These are phyloP conservation scores for Picea sitchensis DNA, from an alignment of 75 land plant genomes.

Conservation along the genomic window DNA sequence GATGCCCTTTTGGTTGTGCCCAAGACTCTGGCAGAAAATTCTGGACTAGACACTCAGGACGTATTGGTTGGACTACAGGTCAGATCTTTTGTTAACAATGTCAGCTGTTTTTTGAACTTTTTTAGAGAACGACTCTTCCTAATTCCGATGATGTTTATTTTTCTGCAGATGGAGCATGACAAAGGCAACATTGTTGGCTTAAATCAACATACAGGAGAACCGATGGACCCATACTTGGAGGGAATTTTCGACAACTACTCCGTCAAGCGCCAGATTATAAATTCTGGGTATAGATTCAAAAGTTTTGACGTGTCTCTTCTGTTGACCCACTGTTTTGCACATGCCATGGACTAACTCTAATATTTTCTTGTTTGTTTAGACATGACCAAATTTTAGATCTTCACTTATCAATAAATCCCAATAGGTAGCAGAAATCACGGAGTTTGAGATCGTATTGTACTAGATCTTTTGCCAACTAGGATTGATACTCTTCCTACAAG, in stretches of 20 bases:
- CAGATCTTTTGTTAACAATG: neutral
- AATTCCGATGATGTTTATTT: neutral
- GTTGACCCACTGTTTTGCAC: neutral
- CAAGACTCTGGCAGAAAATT: constrained; percentile 95
- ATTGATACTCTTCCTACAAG: neutral
- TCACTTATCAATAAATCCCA: neutral
- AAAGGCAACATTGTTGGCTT: constrained; percentile 89
- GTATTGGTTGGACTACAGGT: constrained; percentile 84
- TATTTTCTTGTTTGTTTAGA: neutral
- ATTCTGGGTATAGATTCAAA: constrained; percentile 63
- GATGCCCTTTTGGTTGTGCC: constrained; percentile 94
- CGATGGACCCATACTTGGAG: constrained; percentile 92
- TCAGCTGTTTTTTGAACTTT: neutral
- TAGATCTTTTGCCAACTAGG: neutral
- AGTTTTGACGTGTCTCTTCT: neutral
- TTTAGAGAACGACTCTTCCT: neutral
- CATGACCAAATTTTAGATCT: neutral
- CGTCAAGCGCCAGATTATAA: constrained; percentile 94
- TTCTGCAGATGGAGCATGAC: constrained; percentile 83
- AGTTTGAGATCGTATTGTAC: neutral
- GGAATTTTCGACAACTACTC: constrained; percentile 98
- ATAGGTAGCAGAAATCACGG: neutral
- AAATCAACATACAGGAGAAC: constrained; percentile 84
- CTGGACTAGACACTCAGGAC: constrained; percentile 99
- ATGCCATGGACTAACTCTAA: neutral